These are phyloP conservation scores for Plasmopara viticola DNA, from an alignment of 352 stramenopile species.

Conservation along the genomic window DNA sequence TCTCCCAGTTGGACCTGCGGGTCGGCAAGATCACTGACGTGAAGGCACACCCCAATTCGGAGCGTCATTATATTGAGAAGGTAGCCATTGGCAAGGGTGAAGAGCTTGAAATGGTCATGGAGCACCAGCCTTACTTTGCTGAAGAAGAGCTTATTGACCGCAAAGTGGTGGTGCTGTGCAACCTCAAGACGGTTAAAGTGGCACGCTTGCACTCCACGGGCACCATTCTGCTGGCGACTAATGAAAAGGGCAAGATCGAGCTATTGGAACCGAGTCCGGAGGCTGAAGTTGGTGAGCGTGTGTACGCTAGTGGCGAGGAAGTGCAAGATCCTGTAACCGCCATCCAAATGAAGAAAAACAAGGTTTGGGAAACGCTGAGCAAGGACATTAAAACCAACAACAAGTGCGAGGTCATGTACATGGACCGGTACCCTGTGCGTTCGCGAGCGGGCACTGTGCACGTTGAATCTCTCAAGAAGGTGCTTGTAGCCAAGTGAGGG, in stretches of 20 bases:
- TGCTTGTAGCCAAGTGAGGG: conserved; percentile 31
- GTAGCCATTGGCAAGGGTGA: conserved; percentile 73
- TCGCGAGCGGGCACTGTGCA: conserved; percentile 46
- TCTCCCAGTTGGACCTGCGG: conserved; percentile 58
- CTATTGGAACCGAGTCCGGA: conserved; percentile 56
- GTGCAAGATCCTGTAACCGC: conserved; percentile 59
- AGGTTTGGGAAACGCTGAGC: conserved; percentile 67
- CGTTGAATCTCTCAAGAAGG: conserved; percentile 63
- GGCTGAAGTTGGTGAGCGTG: conserved; percentile 59
- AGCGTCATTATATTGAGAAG: conserved; percentile 70
- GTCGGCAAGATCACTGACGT: conserved; percentile 68
- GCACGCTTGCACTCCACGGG: conserved; percentile 56
- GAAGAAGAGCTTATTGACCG: conserved; percentile 65
- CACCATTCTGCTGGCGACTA: conserved; percentile 45
- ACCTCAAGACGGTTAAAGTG: conserved; percentile 74
- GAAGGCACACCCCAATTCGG: conserved; percentile 55
- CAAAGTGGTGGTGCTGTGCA: conserved; percentile 69
- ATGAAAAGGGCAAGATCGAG: conserved; percentile 55
- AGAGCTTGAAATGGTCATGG: conserved; percentile 66
- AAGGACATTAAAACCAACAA: conserved; percentile 76
- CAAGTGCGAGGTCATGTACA: conserved; percentile 69
- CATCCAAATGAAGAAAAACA: conserved; percentile 85
- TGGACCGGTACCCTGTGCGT: conserved; percentile 50
- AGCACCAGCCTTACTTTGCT: conserved; percentile 70
- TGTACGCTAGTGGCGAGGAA: conserved; percentile 70